These are phyloP conservation scores for Trichoderma gracile DNA, from an alignment of 2,329 filamentous ascomycete species.

Conservation along the genomic window DNA sequence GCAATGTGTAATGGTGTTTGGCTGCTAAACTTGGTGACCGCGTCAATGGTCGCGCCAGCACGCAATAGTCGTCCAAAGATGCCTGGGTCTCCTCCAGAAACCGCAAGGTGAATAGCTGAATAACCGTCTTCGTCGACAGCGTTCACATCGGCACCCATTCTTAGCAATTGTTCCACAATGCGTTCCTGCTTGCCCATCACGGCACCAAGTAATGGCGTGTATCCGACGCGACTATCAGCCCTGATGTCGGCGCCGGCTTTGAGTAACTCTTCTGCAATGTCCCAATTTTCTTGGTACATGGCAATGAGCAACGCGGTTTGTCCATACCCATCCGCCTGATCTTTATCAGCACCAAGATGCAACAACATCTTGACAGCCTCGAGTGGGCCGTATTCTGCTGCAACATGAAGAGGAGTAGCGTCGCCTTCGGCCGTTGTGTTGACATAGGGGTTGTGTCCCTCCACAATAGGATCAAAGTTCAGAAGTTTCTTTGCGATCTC, in stretches of 20 bases:
- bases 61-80: neutral
- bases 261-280: neutral
- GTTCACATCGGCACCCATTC: neutral
- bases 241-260: neutral
- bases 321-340: neutral
- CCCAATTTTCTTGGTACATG: neutral
- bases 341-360: neutral
- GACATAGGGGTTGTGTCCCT: neutral
- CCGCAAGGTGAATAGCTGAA: neutral
- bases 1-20: neutral
- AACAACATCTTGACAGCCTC: neutral
- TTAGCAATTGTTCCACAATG: neutral
- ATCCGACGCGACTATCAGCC: neutral
- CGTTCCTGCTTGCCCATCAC: neutral
- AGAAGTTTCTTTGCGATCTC: neutral
- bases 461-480: neutral
- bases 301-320: constrained; percentile 1
- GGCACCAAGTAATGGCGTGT: neutral
- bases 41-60: neutral
- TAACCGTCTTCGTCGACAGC: neutral
- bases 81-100: neutral
- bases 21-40: neutral
- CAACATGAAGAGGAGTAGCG: constrained; percentile 7
- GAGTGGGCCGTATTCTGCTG: neutral
- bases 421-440: neutral